A percentile compares a stretch with the other conserved stretches of the same genome.
These are phyloP conservation scores for Leccinum subfulvum DNA, from an alignment of 1,284 basidiomycete genomes.

Conservation along the genomic window DNA sequence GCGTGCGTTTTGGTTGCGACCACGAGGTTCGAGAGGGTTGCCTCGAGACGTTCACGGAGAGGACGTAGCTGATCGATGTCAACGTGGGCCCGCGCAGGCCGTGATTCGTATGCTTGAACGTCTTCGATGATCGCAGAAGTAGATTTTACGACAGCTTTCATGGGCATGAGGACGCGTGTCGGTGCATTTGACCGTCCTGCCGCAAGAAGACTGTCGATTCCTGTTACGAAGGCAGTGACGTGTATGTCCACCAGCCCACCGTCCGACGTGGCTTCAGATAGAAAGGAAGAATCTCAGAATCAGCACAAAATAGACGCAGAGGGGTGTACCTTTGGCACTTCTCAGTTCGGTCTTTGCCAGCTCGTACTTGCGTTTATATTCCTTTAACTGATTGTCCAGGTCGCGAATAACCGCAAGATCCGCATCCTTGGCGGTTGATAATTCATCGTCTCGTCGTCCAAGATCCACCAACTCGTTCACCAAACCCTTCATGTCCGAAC, in stretches of 20 bases:
- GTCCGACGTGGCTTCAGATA: constrained; percentile 65
- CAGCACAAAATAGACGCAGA: background rate
- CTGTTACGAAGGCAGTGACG: constrained; percentile 88
- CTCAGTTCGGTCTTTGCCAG: constrained; percentile 92
- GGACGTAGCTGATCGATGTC: constrained; percentile 69
- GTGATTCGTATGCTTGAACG: constrained; percentile 75
- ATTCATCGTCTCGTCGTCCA: constrained; percentile 85
- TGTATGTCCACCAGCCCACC: constrained; percentile 94
- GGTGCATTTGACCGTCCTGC: constrained; percentile 83
- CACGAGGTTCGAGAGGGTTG: constrained; percentile 90
- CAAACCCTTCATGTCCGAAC: constrained; percentile 81
- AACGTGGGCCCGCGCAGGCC: constrained; percentile 60
- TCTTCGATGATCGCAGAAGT: constrained; percentile 90
- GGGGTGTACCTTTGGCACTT: constrained; percentile 78
- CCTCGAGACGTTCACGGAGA: constrained; percentile 81
- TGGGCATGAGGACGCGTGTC: constrained; percentile 84
- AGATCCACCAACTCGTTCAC: constrained; percentile 82
- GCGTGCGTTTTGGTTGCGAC: constrained; percentile 92
- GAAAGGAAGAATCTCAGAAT: constrained; percentile 10
- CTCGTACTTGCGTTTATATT: constrained; percentile 94
- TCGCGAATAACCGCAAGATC: constrained; percentile 78
- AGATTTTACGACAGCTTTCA: constrained; percentile 91
- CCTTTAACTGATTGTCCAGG: constrained; percentile 80
- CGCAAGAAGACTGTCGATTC: constrained; percentile 81
- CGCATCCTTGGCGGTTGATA: constrained; percentile 81